Percentiles rank a stretch among this genome's conserved stretches.
These are phyloP conservation scores for Echinosphaeria canescens DNA, from an alignment of 2,329 filamentous ascomycete genomes.

Conservation along the genomic window DNA sequence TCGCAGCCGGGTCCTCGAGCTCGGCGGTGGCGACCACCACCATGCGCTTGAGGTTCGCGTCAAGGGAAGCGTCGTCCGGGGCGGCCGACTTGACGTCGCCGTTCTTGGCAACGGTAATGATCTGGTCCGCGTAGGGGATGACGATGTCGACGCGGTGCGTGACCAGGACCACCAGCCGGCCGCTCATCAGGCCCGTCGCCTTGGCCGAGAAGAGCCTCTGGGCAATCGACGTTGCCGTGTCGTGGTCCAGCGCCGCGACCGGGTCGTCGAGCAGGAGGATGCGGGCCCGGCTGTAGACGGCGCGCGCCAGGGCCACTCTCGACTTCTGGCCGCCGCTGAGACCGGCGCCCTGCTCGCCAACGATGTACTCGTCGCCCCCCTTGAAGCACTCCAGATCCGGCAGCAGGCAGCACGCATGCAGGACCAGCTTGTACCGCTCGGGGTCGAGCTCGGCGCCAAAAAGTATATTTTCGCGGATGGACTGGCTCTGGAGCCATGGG, in stretches of 20 bases:
- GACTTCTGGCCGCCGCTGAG: slow-evolving; percentile 42
- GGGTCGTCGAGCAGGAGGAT: slow-evolving; percentile 40
- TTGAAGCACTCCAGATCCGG: slow-evolving; percentile 33
- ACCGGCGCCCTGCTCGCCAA: slow-evolving; percentile 40
- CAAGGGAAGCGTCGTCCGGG: too few relatives aligned
- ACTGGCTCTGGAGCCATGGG: slow-evolving; percentile 44
- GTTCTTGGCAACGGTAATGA: slow-evolving; percentile 47
- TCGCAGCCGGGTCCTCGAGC: too few relatives aligned
- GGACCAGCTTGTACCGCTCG: slow-evolving; percentile 30
- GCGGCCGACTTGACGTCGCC: slow-evolving; percentile 19
- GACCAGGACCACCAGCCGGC: slow-evolving; percentile 56
- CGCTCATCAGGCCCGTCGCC: slow-evolving; percentile 16
- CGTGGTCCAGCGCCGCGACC: slow-evolving; percentile 38
- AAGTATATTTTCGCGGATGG: slow-evolving; percentile 40
- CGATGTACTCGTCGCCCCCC: slow-evolving; percentile 32
- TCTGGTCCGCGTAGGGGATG: slow-evolving; percentile 47
- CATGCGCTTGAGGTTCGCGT: too few relatives aligned
- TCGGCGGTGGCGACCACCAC: too few relatives aligned
- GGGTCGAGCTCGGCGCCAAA: slow-evolving; percentile 35
- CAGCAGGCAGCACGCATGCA: slow-evolving; percentile 36
- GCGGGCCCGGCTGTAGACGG: slow-evolving; percentile 33
- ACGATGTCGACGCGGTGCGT: slow-evolving; percentile 66
- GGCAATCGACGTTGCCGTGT: slow-evolving; percentile 31
- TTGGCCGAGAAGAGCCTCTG: slow-evolving; percentile 13
- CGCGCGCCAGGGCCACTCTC: slow-evolving; percentile 38